A percentile compares a stretch with the other conserved stretches of the same genome.
Conservation (phyloP, 139 green algal genomes). For the Chlamydomonas schloesseri region DNA sequence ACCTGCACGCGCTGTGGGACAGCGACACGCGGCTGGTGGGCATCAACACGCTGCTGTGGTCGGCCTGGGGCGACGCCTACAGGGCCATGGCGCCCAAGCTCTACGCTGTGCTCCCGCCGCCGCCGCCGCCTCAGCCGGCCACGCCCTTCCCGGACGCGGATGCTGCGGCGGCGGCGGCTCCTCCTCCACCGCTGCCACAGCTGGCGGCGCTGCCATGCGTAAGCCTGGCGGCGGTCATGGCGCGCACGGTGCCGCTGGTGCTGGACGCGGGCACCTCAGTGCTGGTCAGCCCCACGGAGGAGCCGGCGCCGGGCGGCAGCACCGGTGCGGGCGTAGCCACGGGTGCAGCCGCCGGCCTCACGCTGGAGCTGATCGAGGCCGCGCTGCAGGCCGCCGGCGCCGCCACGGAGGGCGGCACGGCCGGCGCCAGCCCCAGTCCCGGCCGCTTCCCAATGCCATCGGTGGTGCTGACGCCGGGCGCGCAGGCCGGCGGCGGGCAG, state of each 20-base stretch:
- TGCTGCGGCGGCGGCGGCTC: not conserved
- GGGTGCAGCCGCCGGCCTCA: not conserved
- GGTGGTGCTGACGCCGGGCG: not conserved
- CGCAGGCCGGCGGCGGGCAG: constrained; percentile 4
- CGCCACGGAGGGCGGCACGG: not conserved
- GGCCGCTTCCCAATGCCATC: constrained; percentile 3
- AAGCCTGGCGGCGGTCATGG: constrained; percentile 32
- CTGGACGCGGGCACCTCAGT: not conserved
- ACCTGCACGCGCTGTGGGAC: constrained; percentile 25
- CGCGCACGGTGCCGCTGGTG: constrained; percentile 16
- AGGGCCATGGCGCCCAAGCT: constrained; percentile 37
- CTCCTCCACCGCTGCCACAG: not conserved
- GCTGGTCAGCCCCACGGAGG: constrained; percentile 14
- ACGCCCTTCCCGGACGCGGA: not conserved
- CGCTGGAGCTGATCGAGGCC: not conserved
- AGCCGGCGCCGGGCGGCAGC: not conserved
- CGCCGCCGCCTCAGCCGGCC: not conserved
- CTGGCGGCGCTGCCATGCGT: constrained; percentile 36
- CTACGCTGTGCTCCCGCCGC: constrained; percentile 3
- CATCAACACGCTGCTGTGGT: constrained; percentile 22
- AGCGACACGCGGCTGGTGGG: constrained; percentile 4
- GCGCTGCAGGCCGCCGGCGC: not conserved
- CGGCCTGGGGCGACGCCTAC: constrained; percentile 16
- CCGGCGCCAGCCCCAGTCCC: no score
- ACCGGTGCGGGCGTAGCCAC: not conserved